Evolutionary conservation across 805 yeast genomes (phyloP), one percentile per base, ranked within the genome.

Genomic region (Crinitomyces ghanaensis): DNA sequence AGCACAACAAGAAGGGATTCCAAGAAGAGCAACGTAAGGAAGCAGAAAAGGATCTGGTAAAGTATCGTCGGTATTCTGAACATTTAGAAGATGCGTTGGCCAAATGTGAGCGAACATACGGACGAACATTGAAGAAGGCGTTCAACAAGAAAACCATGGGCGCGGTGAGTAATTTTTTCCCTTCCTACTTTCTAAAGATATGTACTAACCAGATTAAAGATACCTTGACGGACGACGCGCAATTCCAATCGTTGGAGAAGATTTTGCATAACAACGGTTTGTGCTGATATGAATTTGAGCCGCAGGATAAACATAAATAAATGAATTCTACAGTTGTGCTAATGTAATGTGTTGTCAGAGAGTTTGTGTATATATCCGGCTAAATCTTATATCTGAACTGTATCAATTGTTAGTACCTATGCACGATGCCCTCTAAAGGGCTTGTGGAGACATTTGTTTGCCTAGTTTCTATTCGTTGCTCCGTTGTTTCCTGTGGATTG

Each of bases 71-170:
- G 9, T 39, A 46, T 36, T 25, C 35, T 29, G 42, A 43, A 23
- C 39, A 39, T 4, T 26, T 46, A 7, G 49, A 44, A 25, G 50
- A 46, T 19, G 49, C 48, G 6, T 17, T 41, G 32, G 29, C 45
- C 30, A 46, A 46, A 39, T 28, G 40, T 16, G 50, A 46, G 37
- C 37, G 40, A 22, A 46, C 50, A n/a, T 38, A 37, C 27, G 50
- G 50, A 30, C 47, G 44, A 17, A 46, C 50, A 24, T 35, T 46
- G 28, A 44, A 44, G 43, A 45, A 45, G 41, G 50, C 48, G 13
- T 44, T 38, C 34, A 39, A 38, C 34, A 45, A 47, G 47, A 45
- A 47, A 43, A 42, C 45, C 15, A 26, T 47, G 26, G 38, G 38
- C 11, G 43, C 46, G 19, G 41, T 40, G 17, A 33, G 37, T 34